Conservation (phyloP, 345 rosid species). For the Kernera saxatilis region DNA sequence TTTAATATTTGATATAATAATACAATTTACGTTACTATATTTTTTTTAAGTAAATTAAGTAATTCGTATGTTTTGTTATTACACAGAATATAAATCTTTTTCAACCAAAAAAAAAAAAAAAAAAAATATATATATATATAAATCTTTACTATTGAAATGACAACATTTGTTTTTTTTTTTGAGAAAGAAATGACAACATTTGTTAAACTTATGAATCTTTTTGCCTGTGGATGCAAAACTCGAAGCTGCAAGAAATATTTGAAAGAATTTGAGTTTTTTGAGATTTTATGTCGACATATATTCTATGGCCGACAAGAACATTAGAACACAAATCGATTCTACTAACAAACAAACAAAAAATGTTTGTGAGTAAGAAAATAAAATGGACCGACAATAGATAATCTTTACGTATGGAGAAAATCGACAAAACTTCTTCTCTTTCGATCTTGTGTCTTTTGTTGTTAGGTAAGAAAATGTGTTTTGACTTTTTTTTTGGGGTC, state of each 20-base stretch:
- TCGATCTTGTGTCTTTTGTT: slow-evolving; percentile 1
- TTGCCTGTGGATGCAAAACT: slow-evolving; percentile 17
- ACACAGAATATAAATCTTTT: not conserved
- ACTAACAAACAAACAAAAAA: not conserved
- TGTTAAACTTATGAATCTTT: not conserved
- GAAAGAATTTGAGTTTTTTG: slow-evolving; percentile 2
- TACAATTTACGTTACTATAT: not conserved
- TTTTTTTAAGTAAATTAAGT: not conserved
- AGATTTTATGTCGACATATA: slow-evolving; percentile 11
- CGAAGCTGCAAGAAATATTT: slow-evolving; percentile 14
- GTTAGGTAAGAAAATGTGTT: not conserved
- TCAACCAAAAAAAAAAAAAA: no score
- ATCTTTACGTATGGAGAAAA: not conserved
- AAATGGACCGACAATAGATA: slow-evolving; percentile 24
- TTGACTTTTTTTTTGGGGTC: slow-evolving; percentile 39
- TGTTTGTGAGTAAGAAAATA: slow-evolving; percentile 6
- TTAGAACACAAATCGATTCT: slow-evolving; percentile 6
- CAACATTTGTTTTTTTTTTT: not conserved
- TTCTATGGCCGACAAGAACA: slow-evolving; percentile 32
- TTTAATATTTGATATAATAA: not conserved
- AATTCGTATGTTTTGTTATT: not conserved
- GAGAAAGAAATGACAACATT: slow-evolving; percentile 5
- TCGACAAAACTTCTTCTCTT: not conserved
- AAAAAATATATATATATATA: no score
- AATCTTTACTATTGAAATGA: not conserved